These are phyloP conservation scores for Eutrema yunnanense DNA, from an alignment of 345 rosid genomes.

Conservation along the genomic window DNA sequence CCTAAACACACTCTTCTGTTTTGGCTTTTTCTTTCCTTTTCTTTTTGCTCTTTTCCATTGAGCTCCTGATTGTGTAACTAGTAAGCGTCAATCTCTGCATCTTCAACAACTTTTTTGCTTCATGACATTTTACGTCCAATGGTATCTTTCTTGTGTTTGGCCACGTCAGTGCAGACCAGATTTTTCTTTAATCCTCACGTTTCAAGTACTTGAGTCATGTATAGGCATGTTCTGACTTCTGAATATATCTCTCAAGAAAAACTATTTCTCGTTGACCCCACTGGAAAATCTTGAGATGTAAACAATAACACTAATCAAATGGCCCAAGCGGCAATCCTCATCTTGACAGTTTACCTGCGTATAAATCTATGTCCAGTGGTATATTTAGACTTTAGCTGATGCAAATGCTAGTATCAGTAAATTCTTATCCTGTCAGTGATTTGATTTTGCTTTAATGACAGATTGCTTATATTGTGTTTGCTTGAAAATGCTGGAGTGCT, in stretches of 20 bases:
- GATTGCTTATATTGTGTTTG: conserved; percentile 73
- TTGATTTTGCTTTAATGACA: conserved; percentile 31
- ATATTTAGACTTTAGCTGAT: background rate
- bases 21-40: background rate
- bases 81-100: background rate
- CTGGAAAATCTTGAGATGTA: too few relatives aligned
- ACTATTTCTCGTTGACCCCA: too few relatives aligned
- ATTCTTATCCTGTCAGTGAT: background rate
- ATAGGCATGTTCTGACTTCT: background rate
- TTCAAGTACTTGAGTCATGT: background rate
- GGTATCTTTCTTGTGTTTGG: background rate
- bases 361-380: background rate
- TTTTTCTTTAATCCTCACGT: background rate
- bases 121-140: background rate
- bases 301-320: too few relatives aligned
- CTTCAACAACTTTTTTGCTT: background rate
- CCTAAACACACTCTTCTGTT: background rate
- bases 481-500: conserved; percentile 72
- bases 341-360: background rate
- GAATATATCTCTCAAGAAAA: background rate
- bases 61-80: background rate
- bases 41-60: background rate
- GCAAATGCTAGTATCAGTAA: background rate
- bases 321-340: too few relatives aligned
- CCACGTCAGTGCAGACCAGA: background rate